Evolutionary conservation across 352 stramenopile species (phyloP).

Genomic region (Phytophthora podocarpi): DNA sequence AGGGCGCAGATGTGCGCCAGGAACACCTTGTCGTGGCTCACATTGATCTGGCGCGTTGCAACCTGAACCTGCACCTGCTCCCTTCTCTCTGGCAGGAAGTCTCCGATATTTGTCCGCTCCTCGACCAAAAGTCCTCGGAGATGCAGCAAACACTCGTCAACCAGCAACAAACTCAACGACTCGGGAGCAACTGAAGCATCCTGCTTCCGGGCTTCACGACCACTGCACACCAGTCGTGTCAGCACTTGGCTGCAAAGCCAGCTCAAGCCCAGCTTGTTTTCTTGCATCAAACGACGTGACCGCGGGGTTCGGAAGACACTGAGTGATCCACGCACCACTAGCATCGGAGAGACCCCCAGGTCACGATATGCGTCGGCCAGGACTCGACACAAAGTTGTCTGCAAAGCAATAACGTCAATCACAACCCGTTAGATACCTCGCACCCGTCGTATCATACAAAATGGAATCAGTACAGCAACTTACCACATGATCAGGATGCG

Average conservation of each 20-base stretch:
- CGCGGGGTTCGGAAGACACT: slow-evolving; percentile 34
- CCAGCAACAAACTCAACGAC: background rate
- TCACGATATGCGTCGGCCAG: slow-evolving; percentile 26
- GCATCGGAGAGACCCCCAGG: slow-evolving; percentile 24
- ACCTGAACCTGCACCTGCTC: slow-evolving; percentile 5
- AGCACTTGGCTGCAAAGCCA: slow-evolving; percentile 39
- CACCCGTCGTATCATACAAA: background rate
- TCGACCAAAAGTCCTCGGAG: slow-evolving; percentile 29
- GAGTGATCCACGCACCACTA: slow-evolving; percentile 28
- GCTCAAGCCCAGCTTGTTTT: slow-evolving; percentile 23
- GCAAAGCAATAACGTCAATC: background rate
- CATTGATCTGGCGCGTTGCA: background rate
- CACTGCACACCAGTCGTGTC: slow-evolving; percentile 9
- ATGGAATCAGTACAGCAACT: background rate
- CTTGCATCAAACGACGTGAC: slow-evolving; percentile 30
- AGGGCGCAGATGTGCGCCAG: slow-evolving; percentile 49
- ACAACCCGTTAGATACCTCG: background rate
- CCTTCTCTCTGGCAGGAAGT: slow-evolving; percentile 4
- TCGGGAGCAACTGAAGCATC: background rate
- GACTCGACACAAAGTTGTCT: slow-evolving; percentile 32
- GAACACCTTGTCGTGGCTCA: slow-evolving; percentile 49
- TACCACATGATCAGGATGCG: slow-evolving; percentile 39
- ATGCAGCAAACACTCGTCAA: slow-evolving; percentile 38
- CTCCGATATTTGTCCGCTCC: slow-evolving; percentile 13
- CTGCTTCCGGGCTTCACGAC: background rate